A percentile compares a stretch with the other conserved stretches of the same genome.
Conservation (phyloP, 2,329 filamentous ascomycete species). For the Penicillium sclerotigenum region DNA sequence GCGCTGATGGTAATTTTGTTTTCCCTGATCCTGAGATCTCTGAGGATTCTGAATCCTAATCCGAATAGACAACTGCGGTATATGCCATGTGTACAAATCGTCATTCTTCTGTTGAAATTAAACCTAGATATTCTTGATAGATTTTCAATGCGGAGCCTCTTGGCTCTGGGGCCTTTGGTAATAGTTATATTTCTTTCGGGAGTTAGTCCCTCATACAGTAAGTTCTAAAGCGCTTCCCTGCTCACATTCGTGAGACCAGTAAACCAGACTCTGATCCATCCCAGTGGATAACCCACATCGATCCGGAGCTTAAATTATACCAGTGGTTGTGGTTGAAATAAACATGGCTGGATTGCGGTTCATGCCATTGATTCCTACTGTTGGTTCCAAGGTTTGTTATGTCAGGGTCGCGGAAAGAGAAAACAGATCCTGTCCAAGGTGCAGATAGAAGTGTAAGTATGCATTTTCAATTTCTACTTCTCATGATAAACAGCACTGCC, state of each 20-base stretch:
- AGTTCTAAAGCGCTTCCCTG: conserved; percentile 17
- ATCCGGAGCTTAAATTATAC: conserved; percentile 35
- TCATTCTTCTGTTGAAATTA: neutral
- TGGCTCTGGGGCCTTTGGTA: neutral
- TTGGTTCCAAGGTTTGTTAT: neutral
- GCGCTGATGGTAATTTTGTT: conserved; percentile 12
- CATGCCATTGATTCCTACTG: too few species aligned
- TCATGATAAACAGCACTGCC: neutral
- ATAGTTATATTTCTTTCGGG: neutral
- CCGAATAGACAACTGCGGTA: neutral
- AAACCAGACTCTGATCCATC: conserved; percentile 39
- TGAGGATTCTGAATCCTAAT: neutral
- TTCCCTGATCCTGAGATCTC: conserved; percentile 11
- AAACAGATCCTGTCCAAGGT: neutral
- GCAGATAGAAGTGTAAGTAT: neutral
- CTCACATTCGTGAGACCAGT: conserved; percentile 40
- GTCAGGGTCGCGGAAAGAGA: neutral
- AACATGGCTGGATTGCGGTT: too few species aligned
- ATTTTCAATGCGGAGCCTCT: neutral
- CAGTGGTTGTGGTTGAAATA: neutral
- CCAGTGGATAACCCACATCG: too few species aligned
- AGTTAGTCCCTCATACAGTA: neutral
- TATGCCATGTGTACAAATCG: neutral
- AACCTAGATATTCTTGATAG: neutral
- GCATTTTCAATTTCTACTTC: neutral